These are phyloP conservation scores for Fusarium humuli DNA, from an alignment of 2,329 filamentous ascomycete genomes.

Conservation along the genomic window DNA sequence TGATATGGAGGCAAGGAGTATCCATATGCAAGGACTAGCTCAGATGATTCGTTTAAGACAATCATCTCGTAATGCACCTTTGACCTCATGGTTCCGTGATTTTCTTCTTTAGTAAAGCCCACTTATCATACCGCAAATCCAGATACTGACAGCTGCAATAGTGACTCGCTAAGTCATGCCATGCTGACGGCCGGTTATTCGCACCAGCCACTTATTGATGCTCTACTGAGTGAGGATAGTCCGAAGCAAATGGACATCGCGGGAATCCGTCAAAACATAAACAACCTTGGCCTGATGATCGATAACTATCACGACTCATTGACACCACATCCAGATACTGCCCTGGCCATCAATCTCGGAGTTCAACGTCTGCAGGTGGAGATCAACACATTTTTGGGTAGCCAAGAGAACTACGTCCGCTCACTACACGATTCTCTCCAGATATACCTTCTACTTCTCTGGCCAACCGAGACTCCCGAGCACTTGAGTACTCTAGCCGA, in stretches of 20 bases:
- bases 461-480: background rate
- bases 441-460: constrained; percentile 23
- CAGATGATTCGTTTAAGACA: constrained; percentile 23
- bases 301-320: background rate
- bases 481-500: background rate
- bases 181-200: constrained; percentile 1
- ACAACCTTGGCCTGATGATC: background rate
- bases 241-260: background rate
- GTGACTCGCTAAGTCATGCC: constrained; percentile 32
- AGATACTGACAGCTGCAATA: background rate
- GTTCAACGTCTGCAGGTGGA: constrained; percentile 14
- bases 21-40: constrained; percentile 29
- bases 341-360: constrained; percentile 4
- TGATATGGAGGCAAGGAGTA: constrained; percentile 10
- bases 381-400: constrained; percentile 9
- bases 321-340: background rate
- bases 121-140: rapidly evolving
- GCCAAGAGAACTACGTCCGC: constrained; percentile 23
- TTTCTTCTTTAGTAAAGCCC: constrained; percentile 12
- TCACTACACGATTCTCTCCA: constrained; percentile 15
- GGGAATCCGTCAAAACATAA: background rate
- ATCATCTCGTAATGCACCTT: background rate
- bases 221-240: constrained; percentile 10
- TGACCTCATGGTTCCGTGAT: constrained; percentile 15
- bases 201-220: constrained; percentile 28